Percentiles rank a stretch among this genome's conserved stretches.
These are phyloP conservation scores for Nemania sp. DNA, from an alignment of 2,329 filamentous ascomycete species.

Conservation along the genomic window DNA sequence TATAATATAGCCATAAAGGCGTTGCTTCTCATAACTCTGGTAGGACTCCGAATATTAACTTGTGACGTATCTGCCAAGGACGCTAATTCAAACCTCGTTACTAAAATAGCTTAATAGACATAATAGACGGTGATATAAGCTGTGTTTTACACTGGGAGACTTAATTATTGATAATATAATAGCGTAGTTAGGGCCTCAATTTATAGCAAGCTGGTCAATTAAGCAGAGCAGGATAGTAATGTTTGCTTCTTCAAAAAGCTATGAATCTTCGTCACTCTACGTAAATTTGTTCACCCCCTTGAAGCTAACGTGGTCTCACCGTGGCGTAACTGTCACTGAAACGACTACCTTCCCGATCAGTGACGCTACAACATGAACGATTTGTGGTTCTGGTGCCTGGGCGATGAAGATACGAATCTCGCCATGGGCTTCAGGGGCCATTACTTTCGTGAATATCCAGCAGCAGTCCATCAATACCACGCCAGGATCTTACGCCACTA, in stretches of 20 bases:
- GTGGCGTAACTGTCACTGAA: conserved; percentile 57
- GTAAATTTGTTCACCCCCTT: conserved; percentile 64
- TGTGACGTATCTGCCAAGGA: no score
- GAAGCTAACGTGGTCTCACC: conserved; percentile 57
- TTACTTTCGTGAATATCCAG: conserved; percentile 58
- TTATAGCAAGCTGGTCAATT: no score
- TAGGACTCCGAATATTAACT: no score
- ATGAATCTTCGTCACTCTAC: conserved; percentile 57
- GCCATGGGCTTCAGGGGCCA: conserved; percentile 56
- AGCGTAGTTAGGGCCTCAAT: no score
- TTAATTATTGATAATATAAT: no score
- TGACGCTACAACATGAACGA: conserved; percentile 55
- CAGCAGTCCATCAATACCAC: conserved; percentile 42
- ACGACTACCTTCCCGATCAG: conserved; percentile 57
- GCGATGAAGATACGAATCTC: conserved; percentile 60
- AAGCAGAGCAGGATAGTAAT: no score
- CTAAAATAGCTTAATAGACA: no score
- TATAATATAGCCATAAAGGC: no score
- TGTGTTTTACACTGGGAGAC: no score
- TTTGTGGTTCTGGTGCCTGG: conserved; percentile 52
- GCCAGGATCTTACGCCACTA: conserved; percentile 56
- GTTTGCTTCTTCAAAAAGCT: conserved; percentile 65
- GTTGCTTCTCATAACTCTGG: no score
- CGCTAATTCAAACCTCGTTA: no score
- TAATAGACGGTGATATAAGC: no score